Evolutionary conservation across 805 yeast genomes (phyloP).

Genomic region (Candida arabinofermentans): DNA sequence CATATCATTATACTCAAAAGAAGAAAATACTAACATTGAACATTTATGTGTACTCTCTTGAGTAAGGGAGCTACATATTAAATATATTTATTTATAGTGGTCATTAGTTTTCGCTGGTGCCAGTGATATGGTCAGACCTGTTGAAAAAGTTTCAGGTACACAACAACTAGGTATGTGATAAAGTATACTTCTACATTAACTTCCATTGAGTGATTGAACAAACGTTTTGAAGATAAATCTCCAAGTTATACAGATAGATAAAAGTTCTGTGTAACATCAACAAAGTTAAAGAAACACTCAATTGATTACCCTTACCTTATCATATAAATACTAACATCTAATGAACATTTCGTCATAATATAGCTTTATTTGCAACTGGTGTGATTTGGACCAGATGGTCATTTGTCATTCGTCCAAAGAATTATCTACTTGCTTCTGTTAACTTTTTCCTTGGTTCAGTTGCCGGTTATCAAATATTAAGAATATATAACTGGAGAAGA

Average conservation of each 20-base stretch:
- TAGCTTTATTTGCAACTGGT: constrained; percentile 85
- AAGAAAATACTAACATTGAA: neutral
- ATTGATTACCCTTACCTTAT: neutral
- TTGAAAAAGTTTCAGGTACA: constrained; percentile 84
- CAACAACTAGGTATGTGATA: constrained; percentile 52
- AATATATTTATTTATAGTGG: constrained; percentile 50
- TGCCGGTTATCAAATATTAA: constrained; percentile 76
- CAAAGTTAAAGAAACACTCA: neutral
- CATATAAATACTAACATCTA: constrained; percentile 7
- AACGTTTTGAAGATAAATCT: constrained; percentile 23
- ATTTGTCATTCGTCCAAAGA: constrained; percentile 85
- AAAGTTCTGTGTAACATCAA: too few species aligned
- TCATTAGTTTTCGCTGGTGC: constrained; percentile 88
- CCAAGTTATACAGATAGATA: too few species aligned
- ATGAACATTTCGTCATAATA: constrained; percentile 5
- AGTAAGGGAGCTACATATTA: neutral
- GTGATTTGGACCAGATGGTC: constrained; percentile 99
- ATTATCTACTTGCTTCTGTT: constrained; percentile 82
- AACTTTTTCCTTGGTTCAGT: constrained; percentile 90
- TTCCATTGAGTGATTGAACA: neutral
- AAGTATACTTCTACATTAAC: neutral
- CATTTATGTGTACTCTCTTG: neutral
- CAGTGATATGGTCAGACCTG: constrained; percentile 84
- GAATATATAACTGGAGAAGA: constrained; percentile 67
- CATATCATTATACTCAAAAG: too few species aligned